A percentile compares a stretch with the other conserved stretches of the same genome.
Conservation (phyloP, 768 basidiomycete species). For the Tricholoma furcatifolium region DNA sequence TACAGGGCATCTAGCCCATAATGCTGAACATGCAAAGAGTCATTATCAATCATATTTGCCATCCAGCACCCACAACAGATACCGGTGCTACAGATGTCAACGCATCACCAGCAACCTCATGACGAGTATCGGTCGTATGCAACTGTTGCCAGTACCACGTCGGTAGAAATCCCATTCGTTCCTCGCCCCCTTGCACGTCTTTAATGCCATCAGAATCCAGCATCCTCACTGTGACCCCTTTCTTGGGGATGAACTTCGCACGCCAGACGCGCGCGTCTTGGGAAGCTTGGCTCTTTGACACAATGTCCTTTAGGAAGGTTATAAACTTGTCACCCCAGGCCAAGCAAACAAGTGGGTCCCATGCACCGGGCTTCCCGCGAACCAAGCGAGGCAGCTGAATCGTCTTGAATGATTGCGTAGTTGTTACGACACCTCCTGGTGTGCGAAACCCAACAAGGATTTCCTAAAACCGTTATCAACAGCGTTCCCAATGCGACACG, state of each 20-base stretch:
- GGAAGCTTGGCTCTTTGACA: slow-evolving; percentile 20
- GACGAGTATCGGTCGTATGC: slow-evolving; percentile 4
- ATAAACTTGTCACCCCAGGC: slow-evolving; percentile 72
- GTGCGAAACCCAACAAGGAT: slow-evolving; percentile 88
- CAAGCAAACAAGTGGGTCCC: slow-evolving; percentile 76
- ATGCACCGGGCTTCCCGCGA: slow-evolving; percentile 68
- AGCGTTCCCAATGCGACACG: neutral
- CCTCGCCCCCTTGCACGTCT: slow-evolving; percentile 66
- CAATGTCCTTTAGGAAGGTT: slow-evolving; percentile 44
- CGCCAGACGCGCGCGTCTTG: slow-evolving; percentile 59
- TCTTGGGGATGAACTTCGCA: slow-evolving; percentile 57
- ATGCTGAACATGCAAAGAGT: neutral
- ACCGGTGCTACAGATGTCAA: slow-evolving; percentile 4
- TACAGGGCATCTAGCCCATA: slow-evolving; percentile 7
- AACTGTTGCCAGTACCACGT: slow-evolving; percentile 63
- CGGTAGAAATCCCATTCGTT: slow-evolving; percentile 79
- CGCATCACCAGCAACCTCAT: neutral
- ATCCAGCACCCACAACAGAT: slow-evolving; percentile 15
- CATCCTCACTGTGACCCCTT: slow-evolving; percentile 49
- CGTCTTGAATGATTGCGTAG: slow-evolving; percentile 73
- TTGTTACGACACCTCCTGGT: slow-evolving; percentile 64
- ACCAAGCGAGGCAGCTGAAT: slow-evolving; percentile 76
- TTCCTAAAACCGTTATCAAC: slow-evolving; percentile 44
- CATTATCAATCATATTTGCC: slow-evolving; percentile 20
- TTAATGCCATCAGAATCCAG: slow-evolving; percentile 49